Percentiles rank a stretch among this genome's conserved stretches.
Evolutionary conservation across 306 rosid genomes (phyloP).

Genomic region (Lathyrus aphaca): DNA sequence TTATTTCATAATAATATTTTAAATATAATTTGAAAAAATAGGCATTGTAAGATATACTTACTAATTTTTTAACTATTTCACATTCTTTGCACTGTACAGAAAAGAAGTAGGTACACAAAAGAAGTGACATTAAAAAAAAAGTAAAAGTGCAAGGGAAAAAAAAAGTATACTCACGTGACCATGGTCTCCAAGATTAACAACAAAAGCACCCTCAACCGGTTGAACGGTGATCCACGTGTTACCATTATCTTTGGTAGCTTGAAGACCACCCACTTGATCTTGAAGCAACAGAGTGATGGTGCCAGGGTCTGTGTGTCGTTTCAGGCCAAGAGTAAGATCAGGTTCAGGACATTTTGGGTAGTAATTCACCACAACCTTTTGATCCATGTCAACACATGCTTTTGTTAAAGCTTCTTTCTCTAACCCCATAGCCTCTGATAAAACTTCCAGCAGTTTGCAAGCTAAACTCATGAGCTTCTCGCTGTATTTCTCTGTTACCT

Average conservation of each 20-base stretch:
- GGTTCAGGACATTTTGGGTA: slow-evolving; percentile 94
- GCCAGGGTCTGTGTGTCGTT: slow-evolving; percentile 91
- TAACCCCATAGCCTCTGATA: slow-evolving; percentile 89
- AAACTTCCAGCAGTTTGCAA: slow-evolving; percentile 69
- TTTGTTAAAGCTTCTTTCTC: slow-evolving; percentile 72
- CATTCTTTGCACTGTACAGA: too few species aligned
- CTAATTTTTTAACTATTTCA: too few species aligned
- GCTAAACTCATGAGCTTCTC: slow-evolving; percentile 71
- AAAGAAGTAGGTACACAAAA: neutral
- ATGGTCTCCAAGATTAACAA: slow-evolving; percentile 95
- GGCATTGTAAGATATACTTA: too few species aligned
- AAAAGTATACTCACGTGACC: slow-evolving; percentile 56
- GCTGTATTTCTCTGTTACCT: slow-evolving; percentile 69
- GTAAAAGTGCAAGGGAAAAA: neutral
- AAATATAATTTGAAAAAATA: too few species aligned
- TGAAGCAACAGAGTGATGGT: slow-evolving; percentile 89
- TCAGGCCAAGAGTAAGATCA: slow-evolving; percentile 84
- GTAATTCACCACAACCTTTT: slow-evolving; percentile 73
- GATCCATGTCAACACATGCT: slow-evolving; percentile 93
- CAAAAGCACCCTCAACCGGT: slow-evolving; percentile 82
- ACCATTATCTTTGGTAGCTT: slow-evolving; percentile 77
- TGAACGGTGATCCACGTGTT: slow-evolving; percentile 87
- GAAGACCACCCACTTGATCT: slow-evolving; percentile 94
- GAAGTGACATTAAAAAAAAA: neutral
- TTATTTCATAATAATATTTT: too few species aligned